Evolutionary conservation across 768 basidiomycete species (phyloP).

Genomic region (Leccinum subgranulosum): DNA sequence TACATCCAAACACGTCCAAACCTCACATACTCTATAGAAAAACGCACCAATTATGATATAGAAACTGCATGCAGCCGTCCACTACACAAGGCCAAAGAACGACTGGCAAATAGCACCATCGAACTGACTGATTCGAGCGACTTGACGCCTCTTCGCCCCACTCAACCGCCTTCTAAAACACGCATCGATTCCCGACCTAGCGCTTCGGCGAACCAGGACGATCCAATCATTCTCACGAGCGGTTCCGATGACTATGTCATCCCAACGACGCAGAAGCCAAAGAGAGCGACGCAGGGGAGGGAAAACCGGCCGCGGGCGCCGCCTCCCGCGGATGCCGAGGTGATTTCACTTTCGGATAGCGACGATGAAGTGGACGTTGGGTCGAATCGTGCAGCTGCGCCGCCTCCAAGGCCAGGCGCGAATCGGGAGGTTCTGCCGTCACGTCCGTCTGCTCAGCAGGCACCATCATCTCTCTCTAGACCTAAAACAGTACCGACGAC

Average conservation of each 20-base stretch:
- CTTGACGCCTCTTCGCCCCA: not conserved
- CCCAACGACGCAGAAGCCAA: slow-evolving; percentile 1
- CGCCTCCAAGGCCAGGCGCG: not conserved
- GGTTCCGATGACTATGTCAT: slow-evolving; percentile 18
- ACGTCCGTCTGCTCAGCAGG: not conserved
- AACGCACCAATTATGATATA: slow-evolving; percentile 8
- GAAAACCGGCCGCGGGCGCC: not conserved
- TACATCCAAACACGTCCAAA: not conserved
- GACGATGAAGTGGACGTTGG: slow-evolving; percentile 10
- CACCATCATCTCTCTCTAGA: not conserved
- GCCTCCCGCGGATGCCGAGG: slow-evolving; percentile 17
- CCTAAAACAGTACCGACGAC: not conserved
- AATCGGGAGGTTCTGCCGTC: not conserved
- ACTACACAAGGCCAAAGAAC: slow-evolving; percentile 9
- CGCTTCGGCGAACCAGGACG: not conserved
- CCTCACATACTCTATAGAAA: slow-evolving; percentile 4
- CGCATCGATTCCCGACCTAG: not conserved
- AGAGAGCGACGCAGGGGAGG: not conserved
- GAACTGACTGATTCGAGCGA: slow-evolving; percentile 28
- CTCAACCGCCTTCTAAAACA: not conserved
- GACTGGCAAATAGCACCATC: not conserved
- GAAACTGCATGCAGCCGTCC: slow-evolving; percentile 10
- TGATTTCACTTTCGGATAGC: slow-evolving; percentile 31
- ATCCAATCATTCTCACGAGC: slow-evolving; percentile 26
- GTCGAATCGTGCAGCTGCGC: not conserved